phyloP scores from a whole-genome alignment of 2,329 filamentous ascomycete genomes.

The Cercospora sp. region DNA sequence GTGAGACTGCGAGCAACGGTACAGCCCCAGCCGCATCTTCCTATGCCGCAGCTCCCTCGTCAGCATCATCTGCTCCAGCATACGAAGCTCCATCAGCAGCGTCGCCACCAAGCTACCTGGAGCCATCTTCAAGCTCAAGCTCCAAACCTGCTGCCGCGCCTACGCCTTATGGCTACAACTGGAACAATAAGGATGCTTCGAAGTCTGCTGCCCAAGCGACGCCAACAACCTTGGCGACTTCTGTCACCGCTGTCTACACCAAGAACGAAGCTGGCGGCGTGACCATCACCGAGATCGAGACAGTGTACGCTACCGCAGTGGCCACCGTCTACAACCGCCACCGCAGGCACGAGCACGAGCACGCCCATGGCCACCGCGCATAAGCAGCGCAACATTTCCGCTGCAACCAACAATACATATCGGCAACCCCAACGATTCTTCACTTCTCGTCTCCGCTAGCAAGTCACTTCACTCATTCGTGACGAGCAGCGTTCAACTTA shows the following conservation, averaged over 20 bases:
- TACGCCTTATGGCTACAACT: slow-evolving; percentile 14
- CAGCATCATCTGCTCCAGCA: slow-evolving; percentile 12
- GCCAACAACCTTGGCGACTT: slow-evolving; percentile 28
- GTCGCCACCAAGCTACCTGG: slow-evolving; percentile 11
- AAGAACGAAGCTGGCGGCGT: slow-evolving; percentile 21
- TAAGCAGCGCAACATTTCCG: slow-evolving; percentile 2
- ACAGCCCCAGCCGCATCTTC: slow-evolving; percentile 15
- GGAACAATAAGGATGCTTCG: slow-evolving; percentile 20
- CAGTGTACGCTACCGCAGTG: slow-evolving; percentile 31
- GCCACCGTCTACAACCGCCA: slow-evolving; percentile 29
- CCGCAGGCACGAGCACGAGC: slow-evolving; percentile 35
- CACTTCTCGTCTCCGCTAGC: slow-evolving; percentile 7
- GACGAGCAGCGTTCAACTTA: slow-evolving; percentile 2
- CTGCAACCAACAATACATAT: not conserved
- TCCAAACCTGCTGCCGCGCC: slow-evolving; percentile 5
- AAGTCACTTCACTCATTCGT: slow-evolving; percentile 22
- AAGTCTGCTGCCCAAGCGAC: slow-evolving; percentile 17
- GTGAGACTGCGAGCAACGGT: not conserved
- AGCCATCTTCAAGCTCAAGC: slow-evolving; percentile 8
- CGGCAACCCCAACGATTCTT: slow-evolving; percentile 11
- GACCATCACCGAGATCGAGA: slow-evolving; percentile 36
- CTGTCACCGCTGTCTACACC: slow-evolving; percentile 21
- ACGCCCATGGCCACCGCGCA: slow-evolving; percentile 29
- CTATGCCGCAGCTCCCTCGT: slow-evolving; percentile 12
- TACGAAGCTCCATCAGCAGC: slow-evolving; percentile 17